Percentiles rank a stretch among this genome's conserved stretches.
Evolutionary conservation across 805 yeast genomes (phyloP).

Genomic region (Lachancea kluyveri): DNA sequence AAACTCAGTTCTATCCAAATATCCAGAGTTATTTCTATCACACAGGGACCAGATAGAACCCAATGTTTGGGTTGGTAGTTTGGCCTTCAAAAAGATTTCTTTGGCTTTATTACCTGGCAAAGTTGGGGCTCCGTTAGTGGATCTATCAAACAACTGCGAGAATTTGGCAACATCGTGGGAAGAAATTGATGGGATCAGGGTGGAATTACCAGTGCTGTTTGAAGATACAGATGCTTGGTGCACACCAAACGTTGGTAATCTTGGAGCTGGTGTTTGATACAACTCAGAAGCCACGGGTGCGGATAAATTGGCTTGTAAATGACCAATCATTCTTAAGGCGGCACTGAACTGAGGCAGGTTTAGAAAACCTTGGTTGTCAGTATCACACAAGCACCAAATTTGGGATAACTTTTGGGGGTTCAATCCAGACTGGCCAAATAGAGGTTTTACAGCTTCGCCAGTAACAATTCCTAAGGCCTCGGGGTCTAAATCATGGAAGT

Average conservation of each 20-base stretch:
- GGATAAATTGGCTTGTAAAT: slow-evolving; percentile 60
- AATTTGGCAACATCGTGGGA: slow-evolving; percentile 57
- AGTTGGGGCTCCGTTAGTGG: slow-evolving; percentile 41
- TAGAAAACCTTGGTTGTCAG: slow-evolving; percentile 78
- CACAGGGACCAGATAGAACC: slow-evolving; percentile 88
- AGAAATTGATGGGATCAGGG: slow-evolving; percentile 45
- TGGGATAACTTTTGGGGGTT: slow-evolving; percentile 76
- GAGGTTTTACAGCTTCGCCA: slow-evolving; percentile 77
- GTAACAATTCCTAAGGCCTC: slow-evolving; percentile 77
- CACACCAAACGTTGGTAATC: slow-evolving; percentile 43
- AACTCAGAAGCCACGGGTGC: slow-evolving; percentile 43
- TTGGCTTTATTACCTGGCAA: slow-evolving; percentile 78
- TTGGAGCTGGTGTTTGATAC: slow-evolving; percentile 22
- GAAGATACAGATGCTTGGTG: slow-evolving; percentile 41
- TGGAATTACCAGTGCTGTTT: slow-evolving; percentile 24
- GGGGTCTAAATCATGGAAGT: slow-evolving; percentile 74
- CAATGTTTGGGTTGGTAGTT: slow-evolving; percentile 65
- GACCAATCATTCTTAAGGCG: slow-evolving; percentile 86
- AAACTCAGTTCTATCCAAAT: slow-evolving; percentile 67
- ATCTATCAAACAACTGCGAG: slow-evolving; percentile 65
- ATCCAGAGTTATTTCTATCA: slow-evolving; percentile 70
- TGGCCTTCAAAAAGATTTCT: slow-evolving; percentile 83
- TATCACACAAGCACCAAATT: slow-evolving; percentile 93
- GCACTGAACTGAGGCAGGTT: slow-evolving; percentile 74
- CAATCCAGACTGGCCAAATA: slow-evolving; percentile 81